Evolutionary conservation across 2,329 filamentous ascomycete species (phyloP).

Genomic region (Botrytis aclada): DNA sequence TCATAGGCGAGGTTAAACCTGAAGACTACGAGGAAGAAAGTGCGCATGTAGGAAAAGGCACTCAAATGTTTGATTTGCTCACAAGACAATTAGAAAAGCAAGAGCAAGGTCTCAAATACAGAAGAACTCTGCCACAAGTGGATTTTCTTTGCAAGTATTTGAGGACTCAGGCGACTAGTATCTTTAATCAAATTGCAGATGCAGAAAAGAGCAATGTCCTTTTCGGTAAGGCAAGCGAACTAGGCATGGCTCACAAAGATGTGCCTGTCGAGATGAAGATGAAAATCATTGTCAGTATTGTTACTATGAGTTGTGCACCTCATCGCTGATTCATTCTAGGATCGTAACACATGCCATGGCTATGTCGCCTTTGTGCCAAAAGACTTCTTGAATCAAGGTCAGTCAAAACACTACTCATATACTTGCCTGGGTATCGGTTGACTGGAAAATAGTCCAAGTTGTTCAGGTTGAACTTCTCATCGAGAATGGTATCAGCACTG

Average conservation of each 20-base stretch:
- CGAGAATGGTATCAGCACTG: conserved; percentile 36
- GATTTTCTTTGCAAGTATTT: conserved; percentile 61
- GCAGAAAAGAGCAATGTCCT: conserved; percentile 66
- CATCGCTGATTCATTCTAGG: conserved; percentile 22
- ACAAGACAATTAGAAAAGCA: conserved; percentile 35
- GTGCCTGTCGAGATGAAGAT: conserved; percentile 34
- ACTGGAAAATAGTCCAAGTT: conserved; percentile 31
- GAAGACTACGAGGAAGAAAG: conserved; percentile 52
- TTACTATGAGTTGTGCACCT: neutral
- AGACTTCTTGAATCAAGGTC: conserved; percentile 26
- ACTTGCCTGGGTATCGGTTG: neutral
- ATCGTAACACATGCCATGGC: conserved; percentile 21
- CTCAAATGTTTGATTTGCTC: conserved; percentile 48
- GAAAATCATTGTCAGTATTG: conserved; percentile 26
- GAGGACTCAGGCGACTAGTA: conserved; percentile 52
- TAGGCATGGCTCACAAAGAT: conserved; percentile 26
- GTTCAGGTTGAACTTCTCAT: conserved; percentile 31
- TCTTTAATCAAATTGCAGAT: conserved; percentile 68
- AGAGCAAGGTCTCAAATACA: conserved; percentile 37
- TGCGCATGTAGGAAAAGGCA: conserved; percentile 45
- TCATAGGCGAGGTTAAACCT: conserved; percentile 50
- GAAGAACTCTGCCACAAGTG: conserved; percentile 57
- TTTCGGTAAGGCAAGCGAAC: conserved; percentile 51
- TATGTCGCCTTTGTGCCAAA: conserved; percentile 33
- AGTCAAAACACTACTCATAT: conserved; percentile 14